These are phyloP conservation scores for Phytophthora pisi DNA, from an alignment of 352 stramenopile genomes.

Conservation along the genomic window DNA sequence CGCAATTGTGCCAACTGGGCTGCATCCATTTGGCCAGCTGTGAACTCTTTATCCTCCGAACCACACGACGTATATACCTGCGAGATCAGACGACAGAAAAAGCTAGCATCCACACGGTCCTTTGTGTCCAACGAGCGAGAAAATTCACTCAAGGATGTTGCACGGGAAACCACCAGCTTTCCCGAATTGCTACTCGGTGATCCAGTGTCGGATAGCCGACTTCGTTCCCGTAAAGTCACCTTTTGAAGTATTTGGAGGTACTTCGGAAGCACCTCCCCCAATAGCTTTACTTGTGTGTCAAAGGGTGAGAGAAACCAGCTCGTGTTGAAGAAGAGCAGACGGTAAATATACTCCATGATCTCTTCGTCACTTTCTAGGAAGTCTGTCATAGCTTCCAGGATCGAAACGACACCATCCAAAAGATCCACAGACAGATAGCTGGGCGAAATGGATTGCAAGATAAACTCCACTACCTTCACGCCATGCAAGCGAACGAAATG, in stretches of 20 bases:
- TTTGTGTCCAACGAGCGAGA: constrained; percentile 34
- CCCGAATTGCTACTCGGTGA: constrained; percentile 18
- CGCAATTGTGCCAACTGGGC: constrained; percentile 44
- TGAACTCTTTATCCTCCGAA: constrained; percentile 32
- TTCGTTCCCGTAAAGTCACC: constrained; percentile 23
- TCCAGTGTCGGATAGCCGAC: constrained; percentile 12
- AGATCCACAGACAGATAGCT: constrained; percentile 67
- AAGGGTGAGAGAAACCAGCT: constrained; percentile 84
- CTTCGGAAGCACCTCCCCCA: constrained; percentile 60
- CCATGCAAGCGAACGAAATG: constrained; percentile 76
- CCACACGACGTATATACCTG: constrained; percentile 59
- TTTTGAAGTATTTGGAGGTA: constrained; percentile 66
- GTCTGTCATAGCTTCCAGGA: constrained; percentile 66
- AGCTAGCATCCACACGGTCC: constrained; percentile 59
- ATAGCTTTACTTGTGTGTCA: constrained; percentile 73
- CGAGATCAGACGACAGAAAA: constrained; percentile 81
- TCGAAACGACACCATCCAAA: constrained; percentile 63
- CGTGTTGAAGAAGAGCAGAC: constrained; percentile 78
- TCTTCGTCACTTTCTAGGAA: constrained; percentile 38
- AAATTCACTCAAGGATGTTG: constrained; percentile 27
- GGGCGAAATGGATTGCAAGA: constrained; percentile 78
- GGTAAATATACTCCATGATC: constrained; percentile 52
- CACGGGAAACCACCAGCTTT: constrained; percentile 19
- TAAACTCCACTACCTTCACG: constrained; percentile 77
- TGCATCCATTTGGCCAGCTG: constrained; percentile 43